phyloP scores from a whole-genome alignment of 805 yeast genomes.

The Groenewaldozyma salmanticensis region DNA sequence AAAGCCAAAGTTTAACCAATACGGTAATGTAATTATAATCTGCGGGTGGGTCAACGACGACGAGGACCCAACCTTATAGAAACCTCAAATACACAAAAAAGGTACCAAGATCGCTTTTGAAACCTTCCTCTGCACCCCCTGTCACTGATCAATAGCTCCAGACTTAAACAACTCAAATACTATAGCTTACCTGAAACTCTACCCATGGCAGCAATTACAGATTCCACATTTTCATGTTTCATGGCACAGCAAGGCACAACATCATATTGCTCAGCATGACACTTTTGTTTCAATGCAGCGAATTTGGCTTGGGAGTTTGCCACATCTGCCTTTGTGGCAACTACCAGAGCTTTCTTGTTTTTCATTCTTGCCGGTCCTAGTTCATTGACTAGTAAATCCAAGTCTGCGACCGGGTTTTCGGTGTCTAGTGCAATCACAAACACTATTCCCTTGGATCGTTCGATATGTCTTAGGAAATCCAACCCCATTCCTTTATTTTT shows the following conservation, averaged over 20 bases:
- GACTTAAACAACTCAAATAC: neutral
- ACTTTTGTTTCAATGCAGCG: conserved; percentile 34
- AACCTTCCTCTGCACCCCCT: too few species aligned
- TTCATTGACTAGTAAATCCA: conserved; percentile 55
- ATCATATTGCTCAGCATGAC: conserved; percentile 47
- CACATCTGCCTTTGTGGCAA: conserved; percentile 92
- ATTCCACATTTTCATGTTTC: conserved; percentile 61
- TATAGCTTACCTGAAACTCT: conserved; percentile 7
- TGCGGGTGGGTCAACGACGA: too few species aligned
- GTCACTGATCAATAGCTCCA: too few species aligned
- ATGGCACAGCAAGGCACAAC: conserved; percentile 79
- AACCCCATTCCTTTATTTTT: conserved; percentile 83
- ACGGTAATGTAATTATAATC: too few species aligned
- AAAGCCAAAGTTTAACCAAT: too few species aligned
- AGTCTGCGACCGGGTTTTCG: conserved; percentile 53
- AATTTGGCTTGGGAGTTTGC: conserved; percentile 44
- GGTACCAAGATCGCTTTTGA: too few species aligned
- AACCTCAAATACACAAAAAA: too few species aligned
- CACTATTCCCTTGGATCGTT: conserved; percentile 80
- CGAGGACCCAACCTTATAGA: too few species aligned
- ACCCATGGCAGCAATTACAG: conserved; percentile 63
- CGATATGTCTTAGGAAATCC: conserved; percentile 85
- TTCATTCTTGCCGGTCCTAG: conserved; percentile 54
- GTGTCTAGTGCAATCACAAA: conserved; percentile 76
- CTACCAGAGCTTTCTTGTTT: conserved; percentile 58